These are phyloP conservation scores for Logfia minima DNA, from an alignment of 129 eudicot genomes.

Conservation along the genomic window DNA sequence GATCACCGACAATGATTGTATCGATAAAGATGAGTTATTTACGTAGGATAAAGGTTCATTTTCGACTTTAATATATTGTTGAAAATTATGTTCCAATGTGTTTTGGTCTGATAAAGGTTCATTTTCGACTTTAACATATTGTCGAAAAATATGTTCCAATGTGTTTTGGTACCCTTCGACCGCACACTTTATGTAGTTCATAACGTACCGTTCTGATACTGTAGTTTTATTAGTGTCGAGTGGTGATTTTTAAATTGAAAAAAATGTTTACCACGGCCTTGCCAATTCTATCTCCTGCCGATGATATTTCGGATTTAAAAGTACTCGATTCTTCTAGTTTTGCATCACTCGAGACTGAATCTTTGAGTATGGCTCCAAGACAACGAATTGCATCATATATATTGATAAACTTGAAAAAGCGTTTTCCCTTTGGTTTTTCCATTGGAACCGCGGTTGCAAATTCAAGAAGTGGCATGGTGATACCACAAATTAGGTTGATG, in stretches of 20 bases:
- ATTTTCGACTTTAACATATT: conserved; percentile 19
- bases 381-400: conserved; percentile 58
- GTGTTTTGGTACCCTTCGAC: conserved; percentile 61
- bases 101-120: conserved; percentile 24
- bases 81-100: conserved; percentile 48
- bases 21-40: conserved; percentile 38
- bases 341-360: conserved; percentile 11
- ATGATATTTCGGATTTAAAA: conserved; percentile 44
- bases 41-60: not conserved
- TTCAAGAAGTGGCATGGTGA: conserved; percentile 56
- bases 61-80: conserved; percentile 19
- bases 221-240: conserved; percentile 54
- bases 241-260: conserved; percentile 56
- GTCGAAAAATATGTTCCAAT: conserved; percentile 45
- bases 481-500: conserved; percentile 38
- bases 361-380: conserved; percentile 20
- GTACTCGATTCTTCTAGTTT: conserved; percentile 28
- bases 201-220: conserved; percentile 67
- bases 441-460: conserved; percentile 50
- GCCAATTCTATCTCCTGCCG: conserved; percentile 39
- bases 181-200: conserved; percentile 61
- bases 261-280: conserved; percentile 54
- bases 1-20: conserved; percentile 43
- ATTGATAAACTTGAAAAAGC: conserved; percentile 68
- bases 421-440: conserved; percentile 62